Conservation (phyloP, 139 green algal genomes). For the Asterochloris sp. region DNA sequence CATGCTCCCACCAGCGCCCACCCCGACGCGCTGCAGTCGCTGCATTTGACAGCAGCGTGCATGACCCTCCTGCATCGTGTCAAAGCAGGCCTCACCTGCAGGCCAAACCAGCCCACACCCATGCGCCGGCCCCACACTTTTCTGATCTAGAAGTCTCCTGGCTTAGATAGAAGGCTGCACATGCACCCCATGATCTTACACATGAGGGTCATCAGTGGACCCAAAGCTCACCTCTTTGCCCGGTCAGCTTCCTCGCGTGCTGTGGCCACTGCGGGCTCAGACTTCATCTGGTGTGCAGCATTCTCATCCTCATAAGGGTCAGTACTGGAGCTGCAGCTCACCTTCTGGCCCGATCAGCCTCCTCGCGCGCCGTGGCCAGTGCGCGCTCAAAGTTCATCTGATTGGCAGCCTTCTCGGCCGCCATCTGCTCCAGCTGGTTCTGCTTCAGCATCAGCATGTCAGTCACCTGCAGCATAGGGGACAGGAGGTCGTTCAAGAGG, state of each 20-base stretch:
- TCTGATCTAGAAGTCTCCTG: no score
- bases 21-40: no score
- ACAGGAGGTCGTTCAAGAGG: no score
- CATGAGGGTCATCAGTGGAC: not conserved
- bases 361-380: constrained; percentile 34
- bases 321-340: not conserved
- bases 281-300: constrained; percentile 55
- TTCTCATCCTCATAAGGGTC: constrained; percentile 29
- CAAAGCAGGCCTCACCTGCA: no score
- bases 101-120: no score
- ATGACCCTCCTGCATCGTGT: no score
- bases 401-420: constrained; percentile 54
- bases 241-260: constrained; percentile 38
- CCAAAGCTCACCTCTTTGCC: not conserved
- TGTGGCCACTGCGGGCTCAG: constrained; percentile 62
- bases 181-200: not conserved
- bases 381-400: constrained; percentile 70
- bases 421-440: constrained; percentile 60
- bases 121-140: no score
- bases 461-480: constrained; percentile 33
- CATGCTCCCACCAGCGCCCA: no score
- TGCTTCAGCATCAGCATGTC: constrained; percentile 78
- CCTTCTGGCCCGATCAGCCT: constrained; percentile 31
- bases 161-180: no score
- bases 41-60: no score